Base-by-base conservation (phyloP, 768 basidiomycete species). In the Dioszegia crocea region DNA sequence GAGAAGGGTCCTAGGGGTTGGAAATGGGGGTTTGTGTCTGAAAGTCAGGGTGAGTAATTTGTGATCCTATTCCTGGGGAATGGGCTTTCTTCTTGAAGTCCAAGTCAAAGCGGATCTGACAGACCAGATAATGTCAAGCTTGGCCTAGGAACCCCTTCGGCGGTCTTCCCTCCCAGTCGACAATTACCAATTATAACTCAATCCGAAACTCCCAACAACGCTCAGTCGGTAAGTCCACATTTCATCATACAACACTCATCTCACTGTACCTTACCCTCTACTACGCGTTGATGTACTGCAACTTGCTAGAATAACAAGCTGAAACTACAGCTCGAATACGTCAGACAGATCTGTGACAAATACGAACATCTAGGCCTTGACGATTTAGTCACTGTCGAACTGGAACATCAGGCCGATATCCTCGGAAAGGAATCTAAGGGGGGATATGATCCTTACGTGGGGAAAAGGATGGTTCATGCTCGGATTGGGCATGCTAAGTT, bases 21-120 rank as follows among this genome's bases (percentile, higher is more conserved):
- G 64, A 41, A 47, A 24, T 71, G 70, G 66, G 40, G 23, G 4
- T 71, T 61, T 61, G 58, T 58, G 8, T 24, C 43, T 17, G 62
- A 56, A 31, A 19, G n/a, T 9, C 14, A 54, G 19, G 27, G 26
- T 23, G 64, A 47, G 40, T 19, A 44, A n/a, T n/a, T n/a, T n/a
- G n/a, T n/a, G n/a, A n/a, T 56, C 27, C 10, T n/a, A 55, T 26
- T n/a, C 2, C 19, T 24, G 24, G 38, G 4, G 10, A 41, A 27
- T 9, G n/a, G n/a, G n/a, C n/a, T n/a, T n/a, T n/a, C n/a, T n/a
- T 27, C 4, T 43, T 43, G 40, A 43, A 5, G 8, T 17, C 12
- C 5, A 17, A 43, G 19, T 46, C 8, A 3, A 46, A 4, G 8
- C 23, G 12, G 21, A 5, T 4, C 17, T 23, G 21, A 39, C 26